phyloP scores from a whole-genome alignment of 768 basidiomycete genomes.

The Collybia nuda region DNA sequence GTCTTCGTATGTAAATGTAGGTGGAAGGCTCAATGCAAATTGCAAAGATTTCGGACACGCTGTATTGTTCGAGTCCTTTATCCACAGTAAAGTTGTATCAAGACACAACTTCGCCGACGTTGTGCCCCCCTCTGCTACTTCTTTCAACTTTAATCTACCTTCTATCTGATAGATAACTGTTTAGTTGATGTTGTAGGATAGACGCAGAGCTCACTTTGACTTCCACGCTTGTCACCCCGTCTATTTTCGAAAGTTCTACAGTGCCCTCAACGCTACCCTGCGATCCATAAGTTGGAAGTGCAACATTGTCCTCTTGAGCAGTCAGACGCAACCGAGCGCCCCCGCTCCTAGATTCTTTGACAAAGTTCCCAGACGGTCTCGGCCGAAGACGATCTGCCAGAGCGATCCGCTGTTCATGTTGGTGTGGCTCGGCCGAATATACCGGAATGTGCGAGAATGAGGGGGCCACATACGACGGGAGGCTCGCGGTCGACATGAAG shows the following conservation, averaged over 20 bases:
- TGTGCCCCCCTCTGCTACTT: constrained; percentile 68
- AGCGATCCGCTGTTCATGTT: constrained; percentile 53
- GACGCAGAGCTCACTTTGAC: constrained; percentile 46
- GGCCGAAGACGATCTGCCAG: constrained; percentile 36
- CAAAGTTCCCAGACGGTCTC: constrained; percentile 46
- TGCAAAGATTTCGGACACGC: constrained; percentile 52
- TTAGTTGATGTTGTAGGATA: neutral
- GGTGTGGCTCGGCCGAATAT: constrained; percentile 55
- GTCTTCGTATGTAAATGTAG: constrained; percentile 53
- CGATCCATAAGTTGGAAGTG: constrained; percentile 58
- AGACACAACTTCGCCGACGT: constrained; percentile 51
- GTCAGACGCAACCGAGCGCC: constrained; percentile 48
- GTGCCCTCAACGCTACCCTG: constrained; percentile 53
- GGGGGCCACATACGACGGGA: constrained; percentile 46
- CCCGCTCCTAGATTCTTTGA: constrained; percentile 60
- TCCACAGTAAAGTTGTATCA: constrained; percentile 57
- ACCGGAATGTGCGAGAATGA: constrained; percentile 38
- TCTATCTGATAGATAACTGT: constrained; percentile 46
- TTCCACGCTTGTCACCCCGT: constrained; percentile 59
- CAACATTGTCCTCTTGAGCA: constrained; percentile 49
- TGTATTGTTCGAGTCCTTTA: constrained; percentile 37
- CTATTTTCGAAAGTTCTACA: constrained; percentile 54
- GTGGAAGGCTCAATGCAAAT: constrained; percentile 60
- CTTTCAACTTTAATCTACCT: constrained; percentile 56
- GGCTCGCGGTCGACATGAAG: constrained; percentile 55